Evolutionary conservation across 331 rosid genomes (phyloP), one percentile per base, ranked within the genome.

Genomic region (Malus hybrid): DNA sequence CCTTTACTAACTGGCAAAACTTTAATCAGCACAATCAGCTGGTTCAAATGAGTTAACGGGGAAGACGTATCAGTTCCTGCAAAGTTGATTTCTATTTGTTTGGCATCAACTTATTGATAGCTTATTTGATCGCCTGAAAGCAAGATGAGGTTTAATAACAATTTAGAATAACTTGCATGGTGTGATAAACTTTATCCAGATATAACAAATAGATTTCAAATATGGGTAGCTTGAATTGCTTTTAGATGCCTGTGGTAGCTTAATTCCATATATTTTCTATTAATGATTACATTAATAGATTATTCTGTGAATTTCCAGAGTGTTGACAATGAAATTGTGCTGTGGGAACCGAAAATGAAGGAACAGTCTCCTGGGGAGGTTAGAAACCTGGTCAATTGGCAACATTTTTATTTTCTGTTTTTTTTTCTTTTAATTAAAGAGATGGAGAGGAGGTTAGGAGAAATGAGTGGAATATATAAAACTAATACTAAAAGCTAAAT

Each of bases 301-400:
- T 69, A 31, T 80, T n/a, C 77, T 73, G 64, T 56, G 57, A 33
- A 18, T 68, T 83, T 80, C 55, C 86, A 94, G 99, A 95, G 99
- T 79, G 97, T 92, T 85, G 99, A 95, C 88, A 86, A 86, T 46
- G 99, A 95, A 87, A 90, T 92, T 76, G 86, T 92, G 76, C 83
- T 95, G 86, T 95, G 99, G 99, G 99, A 95, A 71, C 95, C 97
- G 33, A 90, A 85, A 89, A 85, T 89, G 85, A 95, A 95, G 93
- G 97, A 95, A 42, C 97, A 95, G 69, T 83, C 90, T 73, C 93
- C 97, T n/a, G 97, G 99, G 57, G 96, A 90, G 97, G 99, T 92
- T 36, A 83, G 79, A 76, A 63, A 46, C 62, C 69, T 75, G 28
- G 57, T 4, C 34, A 52, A 16, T 52, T 52, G 12, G 18, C 1